These are phyloP conservation scores for Xylariomycetidae sp. DNA, from an alignment of 2,329 filamentous ascomycete species.

Conservation along the genomic window DNA sequence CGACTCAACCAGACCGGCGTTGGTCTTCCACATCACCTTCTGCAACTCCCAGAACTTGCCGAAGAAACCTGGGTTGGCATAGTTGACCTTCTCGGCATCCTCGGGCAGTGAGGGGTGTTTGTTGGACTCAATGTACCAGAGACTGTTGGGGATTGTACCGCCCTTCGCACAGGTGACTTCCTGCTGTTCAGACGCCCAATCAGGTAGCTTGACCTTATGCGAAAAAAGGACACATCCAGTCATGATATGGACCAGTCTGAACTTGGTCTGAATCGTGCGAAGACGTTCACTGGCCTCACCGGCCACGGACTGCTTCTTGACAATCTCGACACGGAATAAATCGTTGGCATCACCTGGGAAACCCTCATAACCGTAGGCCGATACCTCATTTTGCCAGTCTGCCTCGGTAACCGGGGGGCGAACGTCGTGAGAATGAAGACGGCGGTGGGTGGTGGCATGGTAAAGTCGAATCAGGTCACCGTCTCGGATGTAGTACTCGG, in stretches of 20 bases:
- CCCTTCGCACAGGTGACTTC: constrained; percentile 95
- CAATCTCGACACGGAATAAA: constrained; percentile 88
- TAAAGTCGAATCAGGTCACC: constrained; percentile 78
- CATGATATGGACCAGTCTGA: constrained; percentile 92
- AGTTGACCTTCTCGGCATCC: constrained; percentile 89
- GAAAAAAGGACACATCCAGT: constrained; percentile 94
- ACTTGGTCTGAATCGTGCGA: constrained; percentile 94
- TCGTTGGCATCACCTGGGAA: constrained; percentile 97
- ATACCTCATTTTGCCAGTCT: constrained; percentile 94
- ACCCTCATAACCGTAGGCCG: constrained; percentile 93
- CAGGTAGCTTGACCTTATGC: constrained; percentile 97
- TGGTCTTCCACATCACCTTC: constrained; percentile 98
- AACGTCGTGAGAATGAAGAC: constrained; percentile 93
- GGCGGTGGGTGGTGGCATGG: constrained; percentile 75
- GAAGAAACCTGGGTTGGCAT: constrained; percentile 88
- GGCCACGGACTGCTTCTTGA: constrained; percentile 80
- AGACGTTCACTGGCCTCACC: constrained; percentile 74
- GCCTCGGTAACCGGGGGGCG: constrained; percentile 79
- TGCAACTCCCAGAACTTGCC: constrained; percentile 98
- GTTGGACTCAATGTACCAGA: constrained; percentile 96
- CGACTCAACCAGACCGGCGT: constrained; percentile 90
- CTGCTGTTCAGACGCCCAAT: constrained; percentile 97
- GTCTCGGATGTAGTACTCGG: constrained; percentile 61
- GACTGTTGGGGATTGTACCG: constrained; percentile 87
- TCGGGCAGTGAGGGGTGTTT: constrained; percentile 70